These are phyloP conservation scores for Micromonas pusilla DNA, from an alignment of 139 green algal genomes.

Conservation along the genomic window DNA sequence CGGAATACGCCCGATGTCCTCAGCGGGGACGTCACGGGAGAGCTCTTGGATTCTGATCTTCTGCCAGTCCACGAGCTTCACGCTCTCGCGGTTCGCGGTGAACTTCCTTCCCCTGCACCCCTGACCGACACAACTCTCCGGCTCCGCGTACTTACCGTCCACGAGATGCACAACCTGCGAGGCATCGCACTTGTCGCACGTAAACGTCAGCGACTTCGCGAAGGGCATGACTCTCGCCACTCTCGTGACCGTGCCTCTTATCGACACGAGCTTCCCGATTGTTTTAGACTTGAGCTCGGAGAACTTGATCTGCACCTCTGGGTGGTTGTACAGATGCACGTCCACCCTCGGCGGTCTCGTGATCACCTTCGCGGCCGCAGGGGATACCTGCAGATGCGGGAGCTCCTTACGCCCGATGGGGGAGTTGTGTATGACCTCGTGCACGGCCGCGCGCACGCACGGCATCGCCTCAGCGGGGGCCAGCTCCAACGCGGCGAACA, in stretches of 20 bases:
- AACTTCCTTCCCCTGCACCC: conserved; percentile 1
- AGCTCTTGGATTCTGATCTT: conserved; percentile 88
- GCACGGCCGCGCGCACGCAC: conserved; percentile 2
- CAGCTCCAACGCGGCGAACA: not conserved
- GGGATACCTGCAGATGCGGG: not conserved
- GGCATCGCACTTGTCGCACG: not conserved
- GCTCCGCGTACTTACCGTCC: not conserved
- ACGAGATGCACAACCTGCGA: not conserved
- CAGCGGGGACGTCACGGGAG: conserved; percentile 68
- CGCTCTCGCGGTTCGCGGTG: not conserved
- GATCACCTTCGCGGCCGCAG: not conserved
- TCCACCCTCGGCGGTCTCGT: not conserved
- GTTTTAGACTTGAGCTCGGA: not conserved
- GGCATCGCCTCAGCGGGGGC: conserved; percentile 1
- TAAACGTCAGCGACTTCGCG: not conserved
- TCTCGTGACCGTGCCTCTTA: not conserved
- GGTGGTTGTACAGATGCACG: conserved; percentile 1
- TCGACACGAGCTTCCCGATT: not conserved
- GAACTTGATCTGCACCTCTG: not conserved
- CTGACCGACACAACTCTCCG: not conserved
- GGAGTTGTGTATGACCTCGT: not conserved
- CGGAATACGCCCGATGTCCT: not conserved
- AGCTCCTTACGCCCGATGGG: not conserved
- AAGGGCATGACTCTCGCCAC: not conserved
- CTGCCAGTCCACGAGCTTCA: conserved; percentile 82